Base-by-base conservation (phyloP, 2,329 filamentous ascomycete genomes). In the Drechslera avenae region DNA sequence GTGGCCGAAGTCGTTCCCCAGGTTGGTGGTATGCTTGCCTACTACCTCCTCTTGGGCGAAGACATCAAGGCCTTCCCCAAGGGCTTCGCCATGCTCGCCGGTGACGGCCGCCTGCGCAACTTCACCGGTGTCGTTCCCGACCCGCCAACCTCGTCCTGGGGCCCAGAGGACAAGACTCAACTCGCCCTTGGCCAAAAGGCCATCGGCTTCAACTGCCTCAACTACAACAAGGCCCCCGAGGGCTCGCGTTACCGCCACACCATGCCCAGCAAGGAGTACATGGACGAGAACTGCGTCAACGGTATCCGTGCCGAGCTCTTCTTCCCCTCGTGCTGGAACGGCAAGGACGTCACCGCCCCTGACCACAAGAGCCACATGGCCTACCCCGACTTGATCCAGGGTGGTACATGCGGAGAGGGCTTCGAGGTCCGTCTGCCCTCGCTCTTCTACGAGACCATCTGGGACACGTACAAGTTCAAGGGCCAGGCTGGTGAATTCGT, bases 121-220 rank as follows among this genome's bases (percentile, higher is more conserved):
- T 81, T 81, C 56, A 67, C 59, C 34, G 65, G 65, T 18, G 83
- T 86, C 0, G 82, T 90, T 56, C 86, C 86, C 2, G 84, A 84
- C 61, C 78, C 83, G 32, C 81, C 84, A 18, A 90, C 91, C 75
- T 91, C 89, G 10, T 57, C 74, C 18, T 97, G 92, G 92, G 68
- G 74, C 4, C 49, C 46, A 3, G 76, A 85, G 4, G 83, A 87
- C 52, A 82, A 83, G 64, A 88, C 86, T 9, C 91, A 96, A 77
- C 73, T 75, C 13, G 83, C 86, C 44, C 82, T 97, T 31, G 78
- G 77, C 42, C 88, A 96, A 78, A 91, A 92, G 55, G 90, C 92
- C 8, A 64, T 97, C 21, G 93, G 94, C 3, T 96, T 96, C 83
- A 97, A 97, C 80, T 97, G 94, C 75, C 77, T 99, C 54, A 87